Base-by-base conservation (phyloP, 78 protist genomes). In the Monocercomonoides exilis region DNA sequence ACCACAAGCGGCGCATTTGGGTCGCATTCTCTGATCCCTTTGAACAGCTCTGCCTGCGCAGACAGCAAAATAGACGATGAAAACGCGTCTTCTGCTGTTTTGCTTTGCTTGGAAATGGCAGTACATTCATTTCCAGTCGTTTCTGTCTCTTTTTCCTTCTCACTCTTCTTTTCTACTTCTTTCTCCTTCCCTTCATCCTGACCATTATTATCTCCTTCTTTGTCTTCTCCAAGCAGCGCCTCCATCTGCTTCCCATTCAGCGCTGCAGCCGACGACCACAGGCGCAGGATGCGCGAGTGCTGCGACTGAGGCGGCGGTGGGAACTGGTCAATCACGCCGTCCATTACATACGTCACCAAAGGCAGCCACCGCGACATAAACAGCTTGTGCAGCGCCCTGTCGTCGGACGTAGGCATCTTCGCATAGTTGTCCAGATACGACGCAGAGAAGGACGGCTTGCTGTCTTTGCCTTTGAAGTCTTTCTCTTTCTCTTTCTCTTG, bases 321-420 rank as follows among this genome's bases (percentile, higher is more conserved):
- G 64, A 95, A 42, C 0, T 80, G 80, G 35, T 45, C 43, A 2
- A 84, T 46, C 38, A 92, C 93, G 2, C 2, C 3, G 6, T 81
- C 79, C 34, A 96, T 44, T 0, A 96, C 90, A 0, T 92, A 77
- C 5, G 3, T 88, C 5, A 94, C 85, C 6, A 96, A 85, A 21
- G 99, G 99, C 29, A 95, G 90, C 98, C 98, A 96, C 21, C 45
- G 44, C 11, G 85, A 38, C 90, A 95, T 81, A 4, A 96, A 46
- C 54, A 91, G 63, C 2, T 63, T 45, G 34, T 88, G 38, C 1
- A 46, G 82, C 0, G 44, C 2, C 5, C 34, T 44, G 34, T 77
- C 45, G 80, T 94, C 96, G 21, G n/a, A n/a, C n/a, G n/a, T n/a
- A n/a, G n/a, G n/a, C n/a, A n/a, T n/a, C n/a, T n/a, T n/a, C n/a